Evolutionary conservation across 192 early-diverging fungal genomes (phyloP), one percentile per base, ranked within the genome.

Genomic region (Linnemannia schmuckeri): DNA sequence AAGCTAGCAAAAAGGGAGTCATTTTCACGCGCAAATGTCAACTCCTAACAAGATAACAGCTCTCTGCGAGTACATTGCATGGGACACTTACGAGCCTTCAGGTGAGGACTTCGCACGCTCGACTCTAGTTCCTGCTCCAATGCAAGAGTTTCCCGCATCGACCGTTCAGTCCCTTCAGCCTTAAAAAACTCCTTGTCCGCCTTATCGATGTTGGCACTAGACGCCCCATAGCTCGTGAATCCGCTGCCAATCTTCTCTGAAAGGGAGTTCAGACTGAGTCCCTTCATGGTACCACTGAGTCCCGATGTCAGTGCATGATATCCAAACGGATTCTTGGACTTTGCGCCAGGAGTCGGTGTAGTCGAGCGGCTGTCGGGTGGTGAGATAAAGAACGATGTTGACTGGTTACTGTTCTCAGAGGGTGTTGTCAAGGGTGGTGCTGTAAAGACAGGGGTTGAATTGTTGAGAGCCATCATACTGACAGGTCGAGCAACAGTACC

Each of bases 41-140:
- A 35, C 18, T 30, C n/a, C 20, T 13, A n/a, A 3, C 37, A 27
- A 76, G 12, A 73, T 57, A 47, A 17, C 75, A 33, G 12, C 24
- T 4, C 12, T 33, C 61, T 3, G 4, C 24, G 27, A 33, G 10
- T 66, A 10, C 12, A 66, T 66, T 27, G 13, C 8, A 70, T 12
- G 22, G 54, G 40, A 17, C 57, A 55, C 93, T 88, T 88, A 94
- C 93, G 89, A 71, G 91, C 80, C 75, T 93, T 92, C 70, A 93
- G 78, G 81, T 94, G 93, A 40, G 90, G 91, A 73, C 80, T 85
- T 73, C 46, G 54, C 27, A 47, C 70, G 46, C 52, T 68, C n/a
- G 82, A 49, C 27, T 35, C 47, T 4, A 54, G 30, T 27, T 87
- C 85, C 57, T 37, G 40, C 35, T 81, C 79, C 17, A 74, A 74